Conservation (phyloP, 805 yeast species). For the Jamesozyma rosinii region DNA sequence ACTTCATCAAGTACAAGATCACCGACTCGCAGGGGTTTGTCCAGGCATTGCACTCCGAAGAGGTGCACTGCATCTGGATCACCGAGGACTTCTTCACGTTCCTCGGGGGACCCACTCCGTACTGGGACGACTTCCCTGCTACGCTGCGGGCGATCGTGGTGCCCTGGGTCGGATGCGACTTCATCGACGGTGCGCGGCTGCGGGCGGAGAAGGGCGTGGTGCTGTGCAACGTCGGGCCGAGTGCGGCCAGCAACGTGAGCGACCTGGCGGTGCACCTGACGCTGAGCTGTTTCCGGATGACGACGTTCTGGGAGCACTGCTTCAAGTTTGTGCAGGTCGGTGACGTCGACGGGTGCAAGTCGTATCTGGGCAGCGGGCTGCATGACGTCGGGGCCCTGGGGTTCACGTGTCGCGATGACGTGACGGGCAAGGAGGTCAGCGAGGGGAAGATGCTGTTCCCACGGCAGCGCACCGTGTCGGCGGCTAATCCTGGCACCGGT, state of each 20-base stretch:
- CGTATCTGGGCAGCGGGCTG: slow-evolving; percentile 22
- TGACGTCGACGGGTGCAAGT: slow-evolving; percentile 41
- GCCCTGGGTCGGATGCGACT: slow-evolving; percentile 56
- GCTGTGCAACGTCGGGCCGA: slow-evolving; percentile 53
- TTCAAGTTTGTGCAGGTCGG: slow-evolving; percentile 33
- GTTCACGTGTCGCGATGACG: slow-evolving; percentile 2
- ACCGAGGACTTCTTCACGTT: slow-evolving; percentile 43
- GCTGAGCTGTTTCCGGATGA: slow-evolving; percentile 51
- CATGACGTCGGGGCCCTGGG: slow-evolving; percentile 13
- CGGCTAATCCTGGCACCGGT: not conserved
- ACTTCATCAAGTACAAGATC: slow-evolving; percentile 34
- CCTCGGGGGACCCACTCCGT: slow-evolving; percentile 37
- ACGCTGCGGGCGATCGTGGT: slow-evolving; percentile 41
- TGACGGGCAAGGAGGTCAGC: not conserved
- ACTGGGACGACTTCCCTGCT: slow-evolving; percentile 40
- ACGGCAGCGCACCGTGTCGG: not conserved
- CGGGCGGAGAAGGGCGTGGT: slow-evolving; percentile 37
- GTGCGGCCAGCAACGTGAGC: slow-evolving; percentile 60
- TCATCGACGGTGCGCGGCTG: slow-evolving; percentile 31
- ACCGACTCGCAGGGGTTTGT: slow-evolving; percentile 36
- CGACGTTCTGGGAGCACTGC: slow-evolving; percentile 37
- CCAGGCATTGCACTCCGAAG: slow-evolving; percentile 32
- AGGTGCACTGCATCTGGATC: slow-evolving; percentile 46
- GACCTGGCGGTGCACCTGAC: slow-evolving; percentile 57
- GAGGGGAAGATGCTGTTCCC: not conserved